phyloP scores from a whole-genome alignment of 768 basidiomycete genomes.

The Naganishia vishniacii region DNA sequence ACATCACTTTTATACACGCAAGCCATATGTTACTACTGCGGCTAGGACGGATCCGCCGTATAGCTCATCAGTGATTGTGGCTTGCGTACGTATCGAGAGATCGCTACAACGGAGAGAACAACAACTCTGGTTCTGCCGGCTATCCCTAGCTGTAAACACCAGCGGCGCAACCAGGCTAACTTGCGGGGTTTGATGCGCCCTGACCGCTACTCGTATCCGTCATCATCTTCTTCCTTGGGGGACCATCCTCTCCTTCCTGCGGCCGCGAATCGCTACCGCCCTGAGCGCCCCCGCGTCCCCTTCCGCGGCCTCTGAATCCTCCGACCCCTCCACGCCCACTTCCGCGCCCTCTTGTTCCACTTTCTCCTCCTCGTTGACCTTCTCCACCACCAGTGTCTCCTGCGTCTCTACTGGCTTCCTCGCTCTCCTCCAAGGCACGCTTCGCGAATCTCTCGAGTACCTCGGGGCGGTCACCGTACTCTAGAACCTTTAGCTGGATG shows the following conservation, averaged over 20 bases:
- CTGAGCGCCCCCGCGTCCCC: constrained; percentile 10
- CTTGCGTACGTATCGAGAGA: too few species aligned
- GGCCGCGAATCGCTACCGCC: neutral
- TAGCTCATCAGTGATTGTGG: too few species aligned
- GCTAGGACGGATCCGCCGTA: too few species aligned
- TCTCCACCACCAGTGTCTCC: constrained; percentile 1
- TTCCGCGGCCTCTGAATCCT: constrained; percentile 18
- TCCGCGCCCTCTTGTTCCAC: constrained; percentile 4
- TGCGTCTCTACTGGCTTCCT: neutral
- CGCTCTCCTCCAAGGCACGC: constrained; percentile 42
- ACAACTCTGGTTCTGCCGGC: too few species aligned
- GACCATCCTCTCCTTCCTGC: neutral
- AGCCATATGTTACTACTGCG: too few species aligned
- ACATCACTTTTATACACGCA: too few species aligned
- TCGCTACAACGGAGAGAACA: too few species aligned
- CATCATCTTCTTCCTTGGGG: neutral
- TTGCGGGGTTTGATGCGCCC: neutral
- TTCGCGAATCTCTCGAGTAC: constrained; percentile 44
- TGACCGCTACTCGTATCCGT: neutral
- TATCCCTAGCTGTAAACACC: too few species aligned
- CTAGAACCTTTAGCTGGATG: constrained; percentile 41
- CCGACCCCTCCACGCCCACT: constrained; percentile 1
- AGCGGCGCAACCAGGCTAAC: neutral
- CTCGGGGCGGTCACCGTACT: constrained; percentile 47
- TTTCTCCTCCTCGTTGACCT: neutral